Evolutionary conservation across 345 rosid species (phyloP), one percentile per base, ranked within the genome.

Genomic region (Hibiscus syriacus): DNA sequence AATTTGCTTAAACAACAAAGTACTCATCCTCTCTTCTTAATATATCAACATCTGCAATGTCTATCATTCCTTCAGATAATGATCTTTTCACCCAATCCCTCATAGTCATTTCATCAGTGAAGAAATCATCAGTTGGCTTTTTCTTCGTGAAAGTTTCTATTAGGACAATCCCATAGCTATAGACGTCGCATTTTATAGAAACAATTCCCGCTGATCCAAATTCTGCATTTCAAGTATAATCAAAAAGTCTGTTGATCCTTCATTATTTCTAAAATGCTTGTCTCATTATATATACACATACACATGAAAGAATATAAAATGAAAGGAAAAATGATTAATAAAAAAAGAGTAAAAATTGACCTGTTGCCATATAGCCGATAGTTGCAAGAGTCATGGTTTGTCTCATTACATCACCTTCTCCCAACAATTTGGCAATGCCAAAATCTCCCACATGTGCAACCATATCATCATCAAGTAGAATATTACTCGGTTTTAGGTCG

Each of bases 291-390:
- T 48, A 49, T 17, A 7, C 23, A 49, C 54, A 49, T 19, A 17
- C 53, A 48, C 0, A 12, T 5, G 11, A 16, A n/a, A 49, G 9
- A 48, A 48, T 4, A 49, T 16, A 8, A 49, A 19, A 17, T 49
- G 25, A 52, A 2, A 6, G 6, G 5, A 0, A 30, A 32, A 36
- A 10, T 56, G 30, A 0, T 12, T 3, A n/a, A 34, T 8, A 3
- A 7, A 58, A 0, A 52, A n/a, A n/a, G n/a, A 9, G 3, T 3
- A 2, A 10, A 5, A 60, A 20, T 0, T 60, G 23, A 71, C 74
- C 74, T 39, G 74, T 69, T 64, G 74, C 69, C 63, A 63, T 71
- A 43, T 71, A 71, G 0, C 74, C 64, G 2, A 71, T 53, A 2
- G 69, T 71, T 20, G 55, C 55, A 22, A 52, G 55, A 52, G 55